Conservation (phyloP, 108 stramenopile species). For the Conticribra guillardii region DNA sequence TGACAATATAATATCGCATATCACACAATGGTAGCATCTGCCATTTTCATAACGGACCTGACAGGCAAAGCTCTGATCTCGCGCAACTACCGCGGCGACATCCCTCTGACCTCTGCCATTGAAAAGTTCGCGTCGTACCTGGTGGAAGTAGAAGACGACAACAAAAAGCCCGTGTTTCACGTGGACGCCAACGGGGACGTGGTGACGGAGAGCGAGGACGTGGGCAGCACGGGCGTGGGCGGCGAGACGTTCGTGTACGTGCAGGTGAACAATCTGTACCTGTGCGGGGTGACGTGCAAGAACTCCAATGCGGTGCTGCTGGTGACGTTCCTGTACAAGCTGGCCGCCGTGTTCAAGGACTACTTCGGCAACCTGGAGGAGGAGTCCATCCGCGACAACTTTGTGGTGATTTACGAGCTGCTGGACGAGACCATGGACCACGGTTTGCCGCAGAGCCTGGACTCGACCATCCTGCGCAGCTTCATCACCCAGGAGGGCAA, state of each 20-base stretch:
- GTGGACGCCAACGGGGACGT: slow-evolving; percentile 76
- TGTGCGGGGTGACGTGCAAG: slow-evolving; percentile 94
- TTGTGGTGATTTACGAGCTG: slow-evolving; percentile 98
- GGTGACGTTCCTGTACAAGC: slow-evolving; percentile 90
- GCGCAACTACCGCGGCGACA: slow-evolving; percentile 98
- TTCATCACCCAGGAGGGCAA: slow-evolving; percentile 97
- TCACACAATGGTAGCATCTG: slow-evolving; percentile 82
- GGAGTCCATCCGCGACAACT: slow-evolving; percentile 99
- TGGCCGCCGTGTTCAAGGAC: slow-evolving; percentile 94
- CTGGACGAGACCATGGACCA: slow-evolving; percentile 99
- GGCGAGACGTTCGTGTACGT: slow-evolving; percentile 88
- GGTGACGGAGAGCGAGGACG: slow-evolving; percentile 56
- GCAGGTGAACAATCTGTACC: slow-evolving; percentile 93
- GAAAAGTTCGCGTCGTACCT: slow-evolving; percentile 83
- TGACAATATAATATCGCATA: background rate
- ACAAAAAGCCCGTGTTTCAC: slow-evolving; percentile 84
- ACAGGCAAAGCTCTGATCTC: slow-evolving; percentile 97
- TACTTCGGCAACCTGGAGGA: slow-evolving; percentile 98
- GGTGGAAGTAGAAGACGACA: slow-evolving; percentile 79
- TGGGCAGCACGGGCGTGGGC: slow-evolving; percentile 61
- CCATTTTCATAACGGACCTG: slow-evolving; percentile 88
- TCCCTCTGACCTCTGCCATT: slow-evolving; percentile 84
- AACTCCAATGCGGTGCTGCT: slow-evolving; percentile 97
- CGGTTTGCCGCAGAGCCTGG: slow-evolving; percentile 95
- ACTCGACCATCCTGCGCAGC: slow-evolving; percentile 86